phyloP scores from a whole-genome alignment of 495 filamentous ascomycete species.

The Pseudotulostoma volvatum region DNA sequence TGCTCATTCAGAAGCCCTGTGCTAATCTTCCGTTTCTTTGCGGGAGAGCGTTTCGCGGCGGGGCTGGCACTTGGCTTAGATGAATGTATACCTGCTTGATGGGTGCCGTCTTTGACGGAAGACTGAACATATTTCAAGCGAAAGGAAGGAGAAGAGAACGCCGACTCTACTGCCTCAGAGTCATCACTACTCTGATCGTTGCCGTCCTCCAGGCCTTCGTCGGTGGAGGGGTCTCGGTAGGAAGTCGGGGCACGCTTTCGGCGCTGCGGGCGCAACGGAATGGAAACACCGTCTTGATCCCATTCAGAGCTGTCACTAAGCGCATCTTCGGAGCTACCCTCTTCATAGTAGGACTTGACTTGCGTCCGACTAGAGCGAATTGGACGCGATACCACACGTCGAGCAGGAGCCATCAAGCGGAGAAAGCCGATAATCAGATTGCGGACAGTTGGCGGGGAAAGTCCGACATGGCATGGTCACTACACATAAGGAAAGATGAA shows the following conservation, averaged over 20 bases:
- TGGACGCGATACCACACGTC: too few relatives aligned
- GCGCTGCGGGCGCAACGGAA: slow-evolving; percentile 21
- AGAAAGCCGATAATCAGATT: too few relatives aligned
- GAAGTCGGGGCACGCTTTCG: slow-evolving; percentile 16
- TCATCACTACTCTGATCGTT: slow-evolving; percentile 6
- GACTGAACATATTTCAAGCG: slow-evolving; percentile 1
- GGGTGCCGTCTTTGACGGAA: background rate
- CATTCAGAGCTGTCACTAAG: background rate
- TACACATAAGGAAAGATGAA: too few relatives aligned
- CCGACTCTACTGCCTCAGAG: slow-evolving; percentile 1
- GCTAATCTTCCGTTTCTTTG: slow-evolving; percentile 9
- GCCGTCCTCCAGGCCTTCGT: slow-evolving; percentile 17
- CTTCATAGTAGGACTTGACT: slow-evolving; percentile 26
- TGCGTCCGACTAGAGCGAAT: slow-evolving; percentile 23
- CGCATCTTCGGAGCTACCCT: background rate
- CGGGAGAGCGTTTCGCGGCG: slow-evolving; percentile 6
- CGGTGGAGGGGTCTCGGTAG: slow-evolving; percentile 32
- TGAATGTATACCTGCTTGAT: background rate
- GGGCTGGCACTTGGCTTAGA: slow-evolving; percentile 4
- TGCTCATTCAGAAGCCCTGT: slow-evolving; percentile 16
- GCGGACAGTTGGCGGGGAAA: too few relatives aligned
- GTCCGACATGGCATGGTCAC: too few relatives aligned
- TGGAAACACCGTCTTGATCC: background rate
- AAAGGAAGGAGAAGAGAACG: background rate
- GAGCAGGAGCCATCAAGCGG: too few relatives aligned